These are phyloP conservation scores for Delitschia confertaspora DNA, from an alignment of 495 filamentous ascomycete species.

Conservation along the genomic window DNA sequence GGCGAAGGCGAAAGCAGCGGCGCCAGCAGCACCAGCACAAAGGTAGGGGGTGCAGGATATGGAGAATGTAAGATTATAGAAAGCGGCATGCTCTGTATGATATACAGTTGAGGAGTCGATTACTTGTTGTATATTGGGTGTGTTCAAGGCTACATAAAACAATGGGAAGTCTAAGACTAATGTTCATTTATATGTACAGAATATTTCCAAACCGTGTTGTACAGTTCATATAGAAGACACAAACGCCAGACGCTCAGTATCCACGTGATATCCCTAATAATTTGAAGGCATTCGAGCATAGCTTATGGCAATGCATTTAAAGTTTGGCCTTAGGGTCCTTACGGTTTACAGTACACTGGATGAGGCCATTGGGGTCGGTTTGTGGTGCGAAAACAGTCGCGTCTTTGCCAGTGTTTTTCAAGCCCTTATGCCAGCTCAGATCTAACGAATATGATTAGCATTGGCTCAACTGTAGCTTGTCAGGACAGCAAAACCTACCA, in stretches of 20 bases:
- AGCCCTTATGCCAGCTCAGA: slow-evolving; percentile 90
- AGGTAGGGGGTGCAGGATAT: neutral
- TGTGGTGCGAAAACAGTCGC: slow-evolving; percentile 95
- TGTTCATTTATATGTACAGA: too few species aligned
- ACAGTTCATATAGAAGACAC: neutral
- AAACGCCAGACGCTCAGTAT: too few species aligned
- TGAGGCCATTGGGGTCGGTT: slow-evolving; percentile 85
- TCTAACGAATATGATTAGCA: slow-evolving; percentile 46
- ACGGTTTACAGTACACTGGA: slow-evolving; percentile 85
- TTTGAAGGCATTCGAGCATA: too few species aligned
- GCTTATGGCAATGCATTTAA: slow-evolving; percentile 22
- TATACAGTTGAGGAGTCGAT: too few species aligned
- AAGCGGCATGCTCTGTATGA: too few species aligned
- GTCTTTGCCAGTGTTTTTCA: slow-evolving; percentile 94
- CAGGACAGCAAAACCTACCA: slow-evolving; percentile 48
- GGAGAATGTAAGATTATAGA: too few species aligned
- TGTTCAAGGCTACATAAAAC: too few species aligned
- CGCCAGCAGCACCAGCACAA: neutral
- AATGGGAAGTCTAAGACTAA: too few species aligned
- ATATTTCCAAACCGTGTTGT: too few species aligned
- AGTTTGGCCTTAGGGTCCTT: slow-evolving; percentile 36
- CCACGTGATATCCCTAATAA: neutral
- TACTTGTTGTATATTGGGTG: neutral
- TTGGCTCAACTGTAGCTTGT: slow-evolving; percentile 6
- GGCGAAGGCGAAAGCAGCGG: slow-evolving; percentile 17